A percentile compares a stretch with the other conserved stretches of the same genome.
These are phyloP conservation scores for Exophiala mesophila DNA, from an alignment of 2,329 filamentous ascomycete genomes.

Conservation along the genomic window DNA sequence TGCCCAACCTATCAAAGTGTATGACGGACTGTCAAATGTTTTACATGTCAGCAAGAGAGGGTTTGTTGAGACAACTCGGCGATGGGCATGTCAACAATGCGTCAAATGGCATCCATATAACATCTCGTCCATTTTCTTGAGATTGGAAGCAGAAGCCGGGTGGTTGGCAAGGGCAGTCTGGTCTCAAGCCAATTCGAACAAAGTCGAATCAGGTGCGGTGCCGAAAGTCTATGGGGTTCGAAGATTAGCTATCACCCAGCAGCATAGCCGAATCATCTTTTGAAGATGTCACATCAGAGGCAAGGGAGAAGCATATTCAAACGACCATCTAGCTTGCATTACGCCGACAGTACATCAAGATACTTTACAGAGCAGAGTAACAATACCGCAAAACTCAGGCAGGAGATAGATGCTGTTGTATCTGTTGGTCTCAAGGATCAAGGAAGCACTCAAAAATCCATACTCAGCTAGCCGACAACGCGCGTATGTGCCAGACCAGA, in stretches of 20 bases:
- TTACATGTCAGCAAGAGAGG: too few species aligned
- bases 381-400: slow-evolving; percentile 20
- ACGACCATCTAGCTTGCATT: background rate
- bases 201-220: background rate
- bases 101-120: too few species aligned
- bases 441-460: slow-evolving; percentile 15
- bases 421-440: slow-evolving; percentile 23
- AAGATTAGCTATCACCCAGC: background rate
- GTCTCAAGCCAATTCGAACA: background rate
- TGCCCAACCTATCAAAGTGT: too few species aligned
- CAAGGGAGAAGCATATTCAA: background rate
- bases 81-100: too few species aligned
- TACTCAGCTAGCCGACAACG: slow-evolving; percentile 14
- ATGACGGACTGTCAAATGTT: too few species aligned
- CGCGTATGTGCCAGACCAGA: slow-evolving; percentile 5
- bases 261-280: background rate
- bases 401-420: slow-evolving; percentile 27
- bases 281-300: background rate
- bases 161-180: background rate
- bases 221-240: background rate
- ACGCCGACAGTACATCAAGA: slow-evolving; percentile 41
- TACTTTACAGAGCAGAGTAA: slow-evolving; percentile 49
- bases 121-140: too few species aligned
- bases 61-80: too few species aligned
- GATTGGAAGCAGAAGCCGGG: background rate